A percentile compares a stretch with the other conserved stretches of the same genome.
phyloP scores from a whole-genome alignment of 768 basidiomycete species.

The Leccinum imitatum region DNA sequence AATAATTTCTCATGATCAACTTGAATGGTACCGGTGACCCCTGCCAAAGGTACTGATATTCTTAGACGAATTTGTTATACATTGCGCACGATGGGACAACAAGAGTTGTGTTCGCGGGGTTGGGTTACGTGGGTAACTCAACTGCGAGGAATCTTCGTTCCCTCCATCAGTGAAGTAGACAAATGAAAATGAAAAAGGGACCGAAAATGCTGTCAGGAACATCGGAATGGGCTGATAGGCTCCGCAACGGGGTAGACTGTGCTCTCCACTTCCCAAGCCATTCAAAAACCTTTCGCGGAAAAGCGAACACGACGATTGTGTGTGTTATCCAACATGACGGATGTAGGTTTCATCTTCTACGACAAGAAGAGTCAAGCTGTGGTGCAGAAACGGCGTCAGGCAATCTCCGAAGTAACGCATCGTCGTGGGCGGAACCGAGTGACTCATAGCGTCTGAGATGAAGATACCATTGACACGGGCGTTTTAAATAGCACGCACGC shows the following conservation, averaged over 20 bases:
- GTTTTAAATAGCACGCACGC: not conserved
- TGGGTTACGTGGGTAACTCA: not conserved
- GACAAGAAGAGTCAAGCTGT: not conserved
- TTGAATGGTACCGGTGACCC: not conserved
- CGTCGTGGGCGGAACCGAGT: not conserved
- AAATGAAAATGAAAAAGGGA: not conserved
- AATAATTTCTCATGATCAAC: not conserved
- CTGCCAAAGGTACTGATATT: not conserved
- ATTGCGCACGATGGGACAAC: not conserved
- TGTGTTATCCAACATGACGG: not conserved
- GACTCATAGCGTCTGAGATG: not conserved
- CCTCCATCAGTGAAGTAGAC: not conserved
- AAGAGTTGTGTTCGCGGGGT: not conserved
- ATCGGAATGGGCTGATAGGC: not conserved
- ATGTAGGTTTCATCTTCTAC: not conserved
- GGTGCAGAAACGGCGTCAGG: not conserved
- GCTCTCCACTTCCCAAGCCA: not conserved
- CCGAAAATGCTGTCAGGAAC: not conserved
- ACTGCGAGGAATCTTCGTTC: not conserved
- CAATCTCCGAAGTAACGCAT: not conserved
- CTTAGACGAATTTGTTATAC: not conserved
- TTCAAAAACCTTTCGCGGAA: not conserved
- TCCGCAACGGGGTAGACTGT: not conserved
- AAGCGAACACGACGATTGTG: not conserved
- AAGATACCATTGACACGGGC: not conserved